Evolutionary conservation across 495 filamentous ascomycete genomes (phyloP).

Genomic region (Trichocladium uniseriatum): DNA sequence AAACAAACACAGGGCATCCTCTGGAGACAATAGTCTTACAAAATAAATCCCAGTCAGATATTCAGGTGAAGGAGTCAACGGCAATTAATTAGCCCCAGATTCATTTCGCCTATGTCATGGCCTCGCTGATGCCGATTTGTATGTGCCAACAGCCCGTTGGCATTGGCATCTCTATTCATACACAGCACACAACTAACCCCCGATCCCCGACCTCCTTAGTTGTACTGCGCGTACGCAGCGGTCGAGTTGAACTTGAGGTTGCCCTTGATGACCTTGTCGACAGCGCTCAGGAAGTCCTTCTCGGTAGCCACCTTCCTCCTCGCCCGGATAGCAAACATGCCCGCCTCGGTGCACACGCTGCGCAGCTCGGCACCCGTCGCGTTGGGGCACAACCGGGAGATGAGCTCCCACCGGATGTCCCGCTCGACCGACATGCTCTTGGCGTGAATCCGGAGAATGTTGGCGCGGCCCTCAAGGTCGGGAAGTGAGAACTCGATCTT

Average conservation of each 20-base stretch:
- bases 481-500: slow-evolving; percentile 98
- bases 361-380: slow-evolving; percentile 88
- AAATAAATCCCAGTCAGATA: no score
- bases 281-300: slow-evolving; percentile 96
- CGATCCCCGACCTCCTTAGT: slow-evolving; percentile 44
- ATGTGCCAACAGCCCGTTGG: background rate
- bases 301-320: slow-evolving; percentile 96
- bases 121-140: background rate
- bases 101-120: background rate
- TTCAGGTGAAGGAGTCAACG: no score
- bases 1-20: background rate
- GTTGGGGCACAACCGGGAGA: slow-evolving; percentile 93
- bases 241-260: slow-evolving; percentile 99
- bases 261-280: slow-evolving; percentile 99
- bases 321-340: slow-evolving; percentile 97
- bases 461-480: slow-evolving; percentile 91
- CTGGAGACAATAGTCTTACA: no score
- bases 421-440: slow-evolving; percentile 99
- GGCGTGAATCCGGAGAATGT: slow-evolving; percentile 95
- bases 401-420: slow-evolving; percentile 97
- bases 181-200: background rate
- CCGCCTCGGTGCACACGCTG: slow-evolving; percentile 97
- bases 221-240: slow-evolving; percentile 98
- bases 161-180: slow-evolving; percentile 8
- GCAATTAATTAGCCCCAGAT: no score